A percentile compares a stretch with the other conserved stretches of the same genome.
phyloP scores from a whole-genome alignment of 805 yeast species.

The Pichia deserticola region DNA sequence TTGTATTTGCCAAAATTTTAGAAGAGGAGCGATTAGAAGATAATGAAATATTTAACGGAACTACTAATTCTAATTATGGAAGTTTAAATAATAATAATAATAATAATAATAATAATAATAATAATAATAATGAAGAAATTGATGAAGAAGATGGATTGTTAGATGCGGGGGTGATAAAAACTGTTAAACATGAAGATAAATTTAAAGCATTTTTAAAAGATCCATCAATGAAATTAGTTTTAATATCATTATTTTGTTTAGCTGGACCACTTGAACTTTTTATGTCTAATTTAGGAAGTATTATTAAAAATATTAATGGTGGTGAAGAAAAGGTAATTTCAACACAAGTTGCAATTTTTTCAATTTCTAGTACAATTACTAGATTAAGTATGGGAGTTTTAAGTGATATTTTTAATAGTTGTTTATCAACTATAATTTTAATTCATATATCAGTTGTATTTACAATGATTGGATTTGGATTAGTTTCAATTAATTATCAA shows the following conservation, averaged over 20 bases:
- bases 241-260: constrained; percentile 54
- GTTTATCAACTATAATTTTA: not conserved
- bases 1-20: constrained; percentile 29
- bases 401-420: constrained; percentile 45
- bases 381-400: constrained; percentile 58
- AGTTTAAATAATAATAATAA: too few species aligned
- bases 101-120: not conserved
- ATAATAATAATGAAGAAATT: not conserved
- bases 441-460: not conserved
- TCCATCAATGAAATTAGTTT: constrained; percentile 54
- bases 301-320: constrained; percentile 34
- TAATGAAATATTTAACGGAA: not conserved
- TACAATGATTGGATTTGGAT: not conserved
- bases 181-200: constrained; percentile 16
- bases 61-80: too few species aligned
- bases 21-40: constrained; percentile 9
- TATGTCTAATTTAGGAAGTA: constrained; percentile 71
- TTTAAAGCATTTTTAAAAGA: constrained; percentile 37
- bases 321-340: constrained; percentile 22
- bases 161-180: constrained; percentile 5
- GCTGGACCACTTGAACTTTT: constrained; percentile 84
- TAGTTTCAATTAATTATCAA: constrained; percentile 12
- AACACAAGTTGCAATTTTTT: constrained; percentile 51
- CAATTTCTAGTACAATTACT: constrained; percentile 57
- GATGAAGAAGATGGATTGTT: constrained; percentile 3